Conservation (phyloP, 352 stramenopile genomes). For the Phytophthora crassamura region DNA sequence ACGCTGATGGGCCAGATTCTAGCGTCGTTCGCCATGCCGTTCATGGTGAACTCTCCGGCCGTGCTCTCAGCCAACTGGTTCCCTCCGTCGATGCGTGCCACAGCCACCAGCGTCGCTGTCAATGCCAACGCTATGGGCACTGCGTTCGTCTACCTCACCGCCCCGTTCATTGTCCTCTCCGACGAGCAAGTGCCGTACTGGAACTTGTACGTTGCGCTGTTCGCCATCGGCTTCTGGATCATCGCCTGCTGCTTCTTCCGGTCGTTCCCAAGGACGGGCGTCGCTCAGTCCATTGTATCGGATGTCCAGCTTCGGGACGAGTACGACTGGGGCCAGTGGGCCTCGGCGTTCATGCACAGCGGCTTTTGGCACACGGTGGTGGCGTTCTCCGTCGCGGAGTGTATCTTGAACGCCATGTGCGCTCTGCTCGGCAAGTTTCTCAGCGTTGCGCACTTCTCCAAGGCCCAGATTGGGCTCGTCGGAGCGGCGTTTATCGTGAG, state of each 20-base stretch:
- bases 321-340: conserved; percentile 79
- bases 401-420: conserved; percentile 70
- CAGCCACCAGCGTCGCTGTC: conserved; percentile 67
- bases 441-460: conserved; percentile 54
- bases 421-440: conserved; percentile 73
- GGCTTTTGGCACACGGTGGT: conserved; percentile 69
- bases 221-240: conserved; percentile 27
- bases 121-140: conserved; percentile 75
- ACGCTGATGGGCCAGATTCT: conserved; percentile 63
- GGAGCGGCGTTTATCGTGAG: conserved; percentile 76
- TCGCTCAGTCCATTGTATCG: conserved; percentile 46
- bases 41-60: conserved; percentile 79
- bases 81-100: conserved; percentile 59
- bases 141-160: conserved; percentile 57
- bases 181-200: conserved; percentile 39
- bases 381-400: conserved; percentile 71
- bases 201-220: conserved; percentile 51
- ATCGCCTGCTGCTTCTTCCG: conserved; percentile 40
- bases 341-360: conserved; percentile 54
- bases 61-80: conserved; percentile 79
- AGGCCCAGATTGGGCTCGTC: conserved; percentile 66
- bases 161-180: conserved; percentile 52
- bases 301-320: conserved; percentile 61
- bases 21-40: conserved; percentile 74
- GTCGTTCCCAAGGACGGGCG: conserved; percentile 43